These are phyloP conservation scores for Pythium dissotocum DNA, from an alignment of 352 stramenopile species.

Conservation along the genomic window DNA sequence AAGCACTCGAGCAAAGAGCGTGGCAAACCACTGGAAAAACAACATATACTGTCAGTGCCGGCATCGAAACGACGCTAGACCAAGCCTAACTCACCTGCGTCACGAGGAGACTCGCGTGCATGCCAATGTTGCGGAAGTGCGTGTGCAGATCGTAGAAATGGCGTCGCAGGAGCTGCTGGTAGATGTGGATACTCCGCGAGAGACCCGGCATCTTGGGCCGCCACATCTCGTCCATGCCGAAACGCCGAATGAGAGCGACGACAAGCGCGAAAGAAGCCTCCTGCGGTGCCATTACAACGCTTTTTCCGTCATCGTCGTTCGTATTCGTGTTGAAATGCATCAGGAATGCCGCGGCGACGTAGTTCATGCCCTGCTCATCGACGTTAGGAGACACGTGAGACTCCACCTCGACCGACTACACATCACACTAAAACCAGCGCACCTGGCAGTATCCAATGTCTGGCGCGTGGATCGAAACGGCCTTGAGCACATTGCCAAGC, in stretches of 20 bases:
- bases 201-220: conserved; percentile 77
- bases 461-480: conserved; percentile 42
- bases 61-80: too few relatives aligned
- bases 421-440: neutral
- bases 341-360: conserved; percentile 66
- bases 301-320: neutral
- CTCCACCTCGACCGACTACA: neutral
- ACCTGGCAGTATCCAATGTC: conserved; percentile 84
- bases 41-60: too few relatives aligned
- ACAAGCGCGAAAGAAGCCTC: conserved; percentile 67
- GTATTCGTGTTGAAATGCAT: conserved; percentile 42
- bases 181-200: conserved; percentile 73
- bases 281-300: conserved; percentile 28
- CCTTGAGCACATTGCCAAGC: conserved; percentile 79
- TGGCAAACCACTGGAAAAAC: conserved; percentile 78
- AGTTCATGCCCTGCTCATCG: conserved; percentile 75
- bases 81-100: conserved; percentile 51
- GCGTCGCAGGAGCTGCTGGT: conserved; percentile 65
- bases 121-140: conserved; percentile 74
- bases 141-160: conserved; percentile 67
- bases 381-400: neutral
- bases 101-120: conserved; percentile 78
- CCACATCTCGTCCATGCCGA: conserved; percentile 70
- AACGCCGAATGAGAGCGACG: conserved; percentile 50
- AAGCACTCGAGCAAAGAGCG: conserved; percentile 73